Conservation (phyloP, 2,329 filamentous ascomycete genomes). For the Byssoonygena ceratinophila region DNA sequence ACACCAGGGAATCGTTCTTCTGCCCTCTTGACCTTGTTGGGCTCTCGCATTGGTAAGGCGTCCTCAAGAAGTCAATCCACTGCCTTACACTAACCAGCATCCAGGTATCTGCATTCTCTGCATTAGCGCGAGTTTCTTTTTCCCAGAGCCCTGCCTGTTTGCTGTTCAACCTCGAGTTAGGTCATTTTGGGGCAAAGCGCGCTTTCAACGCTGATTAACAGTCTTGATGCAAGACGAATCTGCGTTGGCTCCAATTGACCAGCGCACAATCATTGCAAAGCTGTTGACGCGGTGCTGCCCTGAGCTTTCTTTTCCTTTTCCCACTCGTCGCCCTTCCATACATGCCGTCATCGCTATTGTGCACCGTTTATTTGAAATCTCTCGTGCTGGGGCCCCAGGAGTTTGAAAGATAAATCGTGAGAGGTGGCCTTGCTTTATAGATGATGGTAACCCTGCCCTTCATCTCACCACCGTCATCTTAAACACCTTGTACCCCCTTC, state of each 20-base stretch:
- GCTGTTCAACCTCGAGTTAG: slow-evolving; percentile 5
- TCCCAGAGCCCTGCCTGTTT: slow-evolving; percentile 3
- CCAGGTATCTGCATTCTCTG: slow-evolving; percentile 7
- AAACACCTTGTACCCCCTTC: neutral
- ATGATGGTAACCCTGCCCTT: neutral
- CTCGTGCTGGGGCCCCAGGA: neutral
- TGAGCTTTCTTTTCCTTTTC: neutral
- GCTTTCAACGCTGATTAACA: neutral
- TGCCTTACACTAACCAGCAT: neutral
- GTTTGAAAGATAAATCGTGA: neutral
- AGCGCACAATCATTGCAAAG: neutral
- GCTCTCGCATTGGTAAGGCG: slow-evolving; percentile 7
- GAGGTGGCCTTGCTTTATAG: slow-evolving; percentile 12
- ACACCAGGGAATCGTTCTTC: too few species aligned
- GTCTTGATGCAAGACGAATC: neutral
- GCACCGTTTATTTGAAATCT: too few species aligned
- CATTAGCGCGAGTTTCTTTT: slow-evolving; percentile 7
- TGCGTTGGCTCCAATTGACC: slow-evolving; percentile 12
- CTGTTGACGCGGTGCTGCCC: neutral
- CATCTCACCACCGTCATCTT: neutral
- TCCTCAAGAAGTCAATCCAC: neutral
- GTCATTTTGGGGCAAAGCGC: slow-evolving; percentile 7
- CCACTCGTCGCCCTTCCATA: too few species aligned
- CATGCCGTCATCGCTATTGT: neutral
- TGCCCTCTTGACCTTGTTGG: neutral